phyloP scores from a whole-genome alignment of 2,329 filamentous ascomycete genomes.

The Balansia obtecta region DNA sequence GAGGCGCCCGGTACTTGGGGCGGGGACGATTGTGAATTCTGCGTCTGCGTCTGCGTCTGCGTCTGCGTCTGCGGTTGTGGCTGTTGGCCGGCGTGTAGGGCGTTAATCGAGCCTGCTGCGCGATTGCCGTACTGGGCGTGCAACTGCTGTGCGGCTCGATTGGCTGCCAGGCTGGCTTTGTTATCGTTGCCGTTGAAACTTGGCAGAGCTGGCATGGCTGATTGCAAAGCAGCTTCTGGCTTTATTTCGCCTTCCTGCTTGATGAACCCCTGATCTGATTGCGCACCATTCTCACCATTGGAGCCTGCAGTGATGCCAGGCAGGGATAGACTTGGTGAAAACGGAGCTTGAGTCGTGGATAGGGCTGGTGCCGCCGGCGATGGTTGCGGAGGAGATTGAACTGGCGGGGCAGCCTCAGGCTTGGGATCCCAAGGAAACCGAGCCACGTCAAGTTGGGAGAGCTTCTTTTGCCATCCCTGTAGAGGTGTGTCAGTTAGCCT shows the following conservation, averaged over 20 bases:
- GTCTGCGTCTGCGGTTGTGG: constrained; percentile 16
- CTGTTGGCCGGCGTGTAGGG: constrained; percentile 36
- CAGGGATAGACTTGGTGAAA: constrained; percentile 19
- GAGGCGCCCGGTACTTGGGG: constrained; percentile 11
- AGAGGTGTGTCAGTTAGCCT: constrained; percentile 7
- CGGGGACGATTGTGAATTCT: constrained; percentile 16
- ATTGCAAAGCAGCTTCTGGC: constrained; percentile 28
- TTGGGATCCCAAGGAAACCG: constrained; percentile 92
- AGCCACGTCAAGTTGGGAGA: constrained; percentile 74
- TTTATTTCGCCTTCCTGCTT: constrained; percentile 37
- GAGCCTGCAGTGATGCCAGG: constrained; percentile 18
- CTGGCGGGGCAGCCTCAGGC: constrained; percentile 41
- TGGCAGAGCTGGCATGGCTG: constrained; percentile 19
- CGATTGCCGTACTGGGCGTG: constrained; percentile 48
- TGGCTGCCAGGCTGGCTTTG: constrained; percentile 32
- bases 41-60: constrained; percentile 16
- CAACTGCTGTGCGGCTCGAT: constrained; percentile 43
- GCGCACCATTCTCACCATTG: constrained; percentile 23
- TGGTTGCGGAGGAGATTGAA: constrained; percentile 18
- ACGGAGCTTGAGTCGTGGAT: constrained; percentile 17
- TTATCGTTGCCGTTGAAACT: constrained; percentile 20
- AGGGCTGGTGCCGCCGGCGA: constrained; percentile 11
- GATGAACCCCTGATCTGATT: constrained; percentile 30
- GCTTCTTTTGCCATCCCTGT: constrained; percentile 88
- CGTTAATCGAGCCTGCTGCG: constrained; percentile 54